These are phyloP conservation scores for Euphrasia arctica DNA, from an alignment of 305 asterid genomes.

Conservation along the genomic window DNA sequence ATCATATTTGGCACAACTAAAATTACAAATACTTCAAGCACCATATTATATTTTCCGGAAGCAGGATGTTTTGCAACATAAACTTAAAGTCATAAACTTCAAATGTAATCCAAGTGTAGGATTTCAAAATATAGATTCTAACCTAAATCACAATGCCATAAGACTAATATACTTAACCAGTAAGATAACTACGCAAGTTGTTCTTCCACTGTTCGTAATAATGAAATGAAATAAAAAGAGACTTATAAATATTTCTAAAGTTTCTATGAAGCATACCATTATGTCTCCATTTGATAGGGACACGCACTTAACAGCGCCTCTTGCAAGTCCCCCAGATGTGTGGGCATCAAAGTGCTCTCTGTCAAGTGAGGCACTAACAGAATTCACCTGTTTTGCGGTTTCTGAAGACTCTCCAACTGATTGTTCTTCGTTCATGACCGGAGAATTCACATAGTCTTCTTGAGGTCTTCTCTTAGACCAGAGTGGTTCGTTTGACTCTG, in stretches of 20 bases:
- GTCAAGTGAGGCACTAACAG: constrained; percentile 66
- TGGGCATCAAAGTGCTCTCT: constrained; percentile 76
- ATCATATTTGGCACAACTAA: constrained; percentile 19
- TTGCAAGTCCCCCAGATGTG: constrained; percentile 89
- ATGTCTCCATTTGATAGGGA: constrained; percentile 91
- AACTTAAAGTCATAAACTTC: constrained; percentile 7
- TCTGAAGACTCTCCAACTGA: constrained; percentile 40
- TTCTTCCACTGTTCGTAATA: constrained; percentile 14
- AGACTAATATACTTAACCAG: constrained; percentile 16
- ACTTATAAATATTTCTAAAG: constrained; percentile 19
- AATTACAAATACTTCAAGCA: constrained; percentile 14
- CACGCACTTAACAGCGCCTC: constrained; percentile 81
- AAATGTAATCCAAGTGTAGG: constrained; percentile 13
- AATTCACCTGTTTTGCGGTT: constrained; percentile 36
- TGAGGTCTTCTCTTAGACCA: constrained; percentile 76
- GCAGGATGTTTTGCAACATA: constrained; percentile 14
- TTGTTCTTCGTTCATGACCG: constrained; percentile 44
- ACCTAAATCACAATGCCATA: constrained; percentile 16
- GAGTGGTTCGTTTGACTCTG: constrained; percentile 78
- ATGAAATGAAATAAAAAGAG: constrained; percentile 4
- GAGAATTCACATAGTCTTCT: constrained; percentile 33
- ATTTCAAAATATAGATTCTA: constrained; percentile 10
- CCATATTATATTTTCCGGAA: constrained; percentile 14
- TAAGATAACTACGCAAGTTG: constrained; percentile 13
- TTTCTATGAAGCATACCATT: constrained; percentile 73